Conservation (phyloP, 225 moss, liverwort and hornwort genomes). For the Pseudoscleropodium purum region DNA sequence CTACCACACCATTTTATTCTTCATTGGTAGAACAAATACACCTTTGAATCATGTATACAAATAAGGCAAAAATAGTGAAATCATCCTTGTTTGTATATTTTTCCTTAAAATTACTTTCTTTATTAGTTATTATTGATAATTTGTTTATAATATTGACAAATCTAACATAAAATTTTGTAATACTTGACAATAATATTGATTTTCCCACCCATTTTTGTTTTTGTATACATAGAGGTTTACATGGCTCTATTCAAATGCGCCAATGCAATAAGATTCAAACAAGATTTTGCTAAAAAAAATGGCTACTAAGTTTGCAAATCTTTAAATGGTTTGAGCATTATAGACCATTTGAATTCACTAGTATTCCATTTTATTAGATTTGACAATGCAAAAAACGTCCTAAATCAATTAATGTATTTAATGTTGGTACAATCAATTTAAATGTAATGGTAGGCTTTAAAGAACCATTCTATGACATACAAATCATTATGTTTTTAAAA, state of each 20-base stretch:
- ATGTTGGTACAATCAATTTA: neutral
- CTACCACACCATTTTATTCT: neutral
- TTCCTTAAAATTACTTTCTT: neutral
- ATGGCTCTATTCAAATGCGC: neutral
- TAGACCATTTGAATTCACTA: neutral
- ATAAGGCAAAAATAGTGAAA: neutral
- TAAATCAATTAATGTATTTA: neutral
- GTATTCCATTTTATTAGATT: neutral
- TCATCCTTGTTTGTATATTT: neutral
- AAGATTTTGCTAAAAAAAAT: neutral
- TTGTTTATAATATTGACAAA: neutral
- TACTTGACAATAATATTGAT: neutral
- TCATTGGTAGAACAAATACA: neutral
- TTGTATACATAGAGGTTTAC: neutral
- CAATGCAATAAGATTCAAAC: fast-evolving
- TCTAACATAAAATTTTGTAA: neutral
- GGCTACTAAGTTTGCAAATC: fast-evolving
- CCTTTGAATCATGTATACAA: neutral
- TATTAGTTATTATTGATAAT: neutral
- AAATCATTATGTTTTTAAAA: no score
- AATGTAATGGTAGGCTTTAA: neutral
- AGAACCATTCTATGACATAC: neutral
- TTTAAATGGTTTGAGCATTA: fast-evolving
- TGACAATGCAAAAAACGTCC: neutral
- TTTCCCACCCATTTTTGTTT: neutral